phyloP scores from a whole-genome alignment of 179 eudicot species.

The Patellifolia procumbens region DNA sequence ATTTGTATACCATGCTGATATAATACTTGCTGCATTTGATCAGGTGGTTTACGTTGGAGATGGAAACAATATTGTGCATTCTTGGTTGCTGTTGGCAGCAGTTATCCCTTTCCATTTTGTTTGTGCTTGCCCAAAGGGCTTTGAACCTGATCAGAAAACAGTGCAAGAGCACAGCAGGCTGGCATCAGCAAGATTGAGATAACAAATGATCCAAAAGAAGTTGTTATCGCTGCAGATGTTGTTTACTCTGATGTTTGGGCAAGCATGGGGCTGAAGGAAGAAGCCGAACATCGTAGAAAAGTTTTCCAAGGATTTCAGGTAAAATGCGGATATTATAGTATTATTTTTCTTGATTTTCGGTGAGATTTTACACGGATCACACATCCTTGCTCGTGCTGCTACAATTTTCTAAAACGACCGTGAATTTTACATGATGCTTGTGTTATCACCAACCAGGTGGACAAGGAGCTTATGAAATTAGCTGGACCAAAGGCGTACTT shows the following conservation, averaged over 20 bases:
- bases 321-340: no score
- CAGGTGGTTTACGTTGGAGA: constrained; percentile 99
- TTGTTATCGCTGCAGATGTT: constrained; percentile 93
- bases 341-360: no score
- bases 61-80: constrained; percentile 97
- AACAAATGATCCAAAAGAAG: constrained; percentile 88
- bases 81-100: constrained; percentile 84
- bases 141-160: constrained; percentile 83
- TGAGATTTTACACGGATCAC: no score
- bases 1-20: not conserved
- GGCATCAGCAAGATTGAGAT: constrained; percentile 93
- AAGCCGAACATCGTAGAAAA: constrained; percentile 82
- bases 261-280: constrained; percentile 99
- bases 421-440: not conserved
- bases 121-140: constrained; percentile 95
- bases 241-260: constrained; percentile 99
- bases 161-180: constrained; percentile 70
- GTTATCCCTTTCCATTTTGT: constrained; percentile 93
- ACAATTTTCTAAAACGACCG: no score
- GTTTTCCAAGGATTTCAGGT: constrained; percentile 96
- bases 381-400: no score
- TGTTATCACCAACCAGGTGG: constrained; percentile 55
- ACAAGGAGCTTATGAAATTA: constrained; percentile 80
- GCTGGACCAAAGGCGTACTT: constrained; percentile 91
- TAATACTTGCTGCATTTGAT: constrained; percentile 17